Evolutionary conservation across 83 land plant species (phyloP).

Genomic region (Isoetes engelmannii): DNA sequence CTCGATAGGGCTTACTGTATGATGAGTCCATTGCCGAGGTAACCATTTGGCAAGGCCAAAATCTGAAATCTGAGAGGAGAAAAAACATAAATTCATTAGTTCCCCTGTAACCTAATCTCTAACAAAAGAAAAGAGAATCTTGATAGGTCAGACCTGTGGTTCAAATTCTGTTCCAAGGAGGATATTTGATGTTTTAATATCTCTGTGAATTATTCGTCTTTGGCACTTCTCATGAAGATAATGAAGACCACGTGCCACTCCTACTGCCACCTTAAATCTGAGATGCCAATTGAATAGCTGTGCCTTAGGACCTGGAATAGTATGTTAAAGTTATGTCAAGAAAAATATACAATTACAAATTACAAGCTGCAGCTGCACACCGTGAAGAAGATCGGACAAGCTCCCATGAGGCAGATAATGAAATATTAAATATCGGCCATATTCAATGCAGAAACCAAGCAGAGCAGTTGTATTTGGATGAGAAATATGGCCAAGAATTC

Average conservation of each 20-base stretch:
- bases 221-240: slow-evolving; percentile 80
- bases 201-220: slow-evolving; percentile 70
- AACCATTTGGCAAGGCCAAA: slow-evolving; percentile 96
- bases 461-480: slow-evolving; percentile 72
- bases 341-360: too few species aligned
- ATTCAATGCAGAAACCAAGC: slow-evolving; percentile 75
- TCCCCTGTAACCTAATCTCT: too few species aligned
- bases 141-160: slow-evolving; percentile 54
- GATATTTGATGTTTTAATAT: slow-evolving; percentile 88
- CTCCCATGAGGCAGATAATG: slow-evolving; percentile 65
- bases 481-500: slow-evolving; percentile 63
- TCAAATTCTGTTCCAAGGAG: slow-evolving; percentile 73
- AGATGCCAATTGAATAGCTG: slow-evolving; percentile 47
- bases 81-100: not conserved
- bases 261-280: slow-evolving; percentile 68
- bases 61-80: slow-evolving; percentile 63
- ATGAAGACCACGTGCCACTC: slow-evolving; percentile 73
- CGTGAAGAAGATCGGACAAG: slow-evolving; percentile 59
- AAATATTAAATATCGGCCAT: slow-evolving; percentile 67
- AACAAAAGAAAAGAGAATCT: not conserved
- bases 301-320: slow-evolving; percentile 27
- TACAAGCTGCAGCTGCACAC: slow-evolving; percentile 27
- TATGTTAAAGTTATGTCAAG: too few species aligned
- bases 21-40: slow-evolving; percentile 77
- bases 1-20: slow-evolving; percentile 68